Percentiles rank a stretch among this genome's conserved stretches.
phyloP scores from a whole-genome alignment of 75 land plant genomes.

The Selaginella tamariscina region DNA sequence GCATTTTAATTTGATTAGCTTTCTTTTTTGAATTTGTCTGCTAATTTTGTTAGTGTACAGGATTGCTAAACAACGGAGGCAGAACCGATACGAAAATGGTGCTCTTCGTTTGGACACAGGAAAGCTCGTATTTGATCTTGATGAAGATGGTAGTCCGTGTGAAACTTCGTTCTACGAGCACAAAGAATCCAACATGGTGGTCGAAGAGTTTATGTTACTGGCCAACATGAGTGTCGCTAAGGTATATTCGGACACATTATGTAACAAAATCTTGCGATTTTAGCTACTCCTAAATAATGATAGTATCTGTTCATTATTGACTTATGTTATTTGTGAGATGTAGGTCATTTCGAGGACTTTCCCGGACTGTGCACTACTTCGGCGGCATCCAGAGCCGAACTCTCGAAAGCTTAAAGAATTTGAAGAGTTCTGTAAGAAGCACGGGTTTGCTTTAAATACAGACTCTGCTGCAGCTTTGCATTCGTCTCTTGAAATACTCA shows the following conservation, averaged over 20 bases:
- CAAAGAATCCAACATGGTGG: slow-evolving; percentile 59
- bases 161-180: slow-evolving; percentile 41
- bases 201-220: slow-evolving; percentile 92
- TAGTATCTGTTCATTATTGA: no score
- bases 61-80: slow-evolving; percentile 47
- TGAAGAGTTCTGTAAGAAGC: slow-evolving; percentile 62
- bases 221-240: slow-evolving; percentile 82
- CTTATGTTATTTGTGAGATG: no score
- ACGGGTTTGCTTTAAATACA: slow-evolving; percentile 61
- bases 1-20: no score
- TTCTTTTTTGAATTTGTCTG: no score
- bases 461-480: slow-evolving; percentile 66
- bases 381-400: slow-evolving; percentile 89
- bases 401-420: slow-evolving; percentile 66
- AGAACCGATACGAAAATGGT: slow-evolving; percentile 52
- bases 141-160: slow-evolving; percentile 69
- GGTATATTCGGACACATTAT: no score
- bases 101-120: slow-evolving; percentile 55
- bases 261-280: no score
- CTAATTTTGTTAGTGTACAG: no score
- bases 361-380: slow-evolving; percentile 69
- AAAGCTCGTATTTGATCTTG: slow-evolving; percentile 48
- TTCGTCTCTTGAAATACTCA: slow-evolving; percentile 42
- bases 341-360: slow-evolving; percentile 66
- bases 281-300: no score